A percentile compares a stretch with the other conserved stretches of the same genome.
Conservation (phyloP, 345 rosid genomes). For the Arabidopsis suecica region DNA sequence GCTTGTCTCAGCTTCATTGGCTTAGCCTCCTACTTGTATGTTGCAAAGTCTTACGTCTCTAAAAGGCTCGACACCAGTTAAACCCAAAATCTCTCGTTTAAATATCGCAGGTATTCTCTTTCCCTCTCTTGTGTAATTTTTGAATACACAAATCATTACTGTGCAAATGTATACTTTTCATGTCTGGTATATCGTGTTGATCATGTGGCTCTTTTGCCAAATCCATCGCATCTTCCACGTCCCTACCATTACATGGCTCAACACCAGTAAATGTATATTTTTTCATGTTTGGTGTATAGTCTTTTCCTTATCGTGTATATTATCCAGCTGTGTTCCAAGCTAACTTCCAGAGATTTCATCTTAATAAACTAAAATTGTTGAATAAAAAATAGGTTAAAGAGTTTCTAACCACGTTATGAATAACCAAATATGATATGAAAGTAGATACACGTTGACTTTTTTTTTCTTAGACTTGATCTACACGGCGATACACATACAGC, state of each 20-base stretch:
- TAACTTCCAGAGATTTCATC: neutral
- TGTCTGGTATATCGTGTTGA: no score
- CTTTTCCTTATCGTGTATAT: neutral
- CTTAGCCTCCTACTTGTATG: conserved; percentile 48
- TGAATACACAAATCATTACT: neutral
- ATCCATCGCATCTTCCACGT: no score
- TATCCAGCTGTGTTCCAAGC: neutral
- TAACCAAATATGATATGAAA: neutral
- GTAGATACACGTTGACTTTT: neutral
- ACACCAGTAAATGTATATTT: no score
- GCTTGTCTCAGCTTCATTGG: conserved; percentile 54
- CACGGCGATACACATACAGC: conserved; percentile 51
- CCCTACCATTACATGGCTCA: no score
- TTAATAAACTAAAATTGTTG: neutral
- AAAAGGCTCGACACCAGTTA: conserved; percentile 39
- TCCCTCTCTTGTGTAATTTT: neutral
- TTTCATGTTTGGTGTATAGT: conserved; percentile 11
- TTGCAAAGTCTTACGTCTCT: conserved; percentile 53
- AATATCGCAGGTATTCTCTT: conserved; percentile 27
- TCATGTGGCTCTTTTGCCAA: no score
- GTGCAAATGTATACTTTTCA: no score
- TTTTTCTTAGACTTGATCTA: conserved; percentile 26
- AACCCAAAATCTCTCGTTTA: conserved; percentile 2
- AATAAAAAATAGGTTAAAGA: neutral
- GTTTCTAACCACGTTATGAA: neutral